Percentiles rank a stretch among this genome's conserved stretches.
Evolutionary conservation across 306 rosid species (phyloP).

Genomic region (Castanea sativa): DNA sequence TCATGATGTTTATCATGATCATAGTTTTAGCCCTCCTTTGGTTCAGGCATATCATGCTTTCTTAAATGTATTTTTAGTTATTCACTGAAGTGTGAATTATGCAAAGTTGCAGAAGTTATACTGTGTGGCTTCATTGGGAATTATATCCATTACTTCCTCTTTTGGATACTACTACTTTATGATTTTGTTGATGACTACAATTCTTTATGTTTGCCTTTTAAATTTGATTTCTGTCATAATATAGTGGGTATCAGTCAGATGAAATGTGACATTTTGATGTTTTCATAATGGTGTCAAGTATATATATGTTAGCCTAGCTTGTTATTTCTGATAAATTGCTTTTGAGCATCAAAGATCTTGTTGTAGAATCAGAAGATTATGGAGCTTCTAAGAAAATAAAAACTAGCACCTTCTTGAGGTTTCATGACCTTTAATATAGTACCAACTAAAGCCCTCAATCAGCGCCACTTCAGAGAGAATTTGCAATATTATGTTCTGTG

Average conservation of each 20-base stretch:
- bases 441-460: neutral
- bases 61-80: neutral
- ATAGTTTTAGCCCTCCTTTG: neutral
- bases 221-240: neutral
- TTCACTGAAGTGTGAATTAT: neutral
- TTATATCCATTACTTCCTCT: neutral
- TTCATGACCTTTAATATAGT: neutral
- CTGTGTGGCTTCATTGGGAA: neutral
- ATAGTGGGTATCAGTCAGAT: neutral
- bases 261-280: neutral
- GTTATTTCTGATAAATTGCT: slow-evolving; percentile 1
- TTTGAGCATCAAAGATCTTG: neutral
- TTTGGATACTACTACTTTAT: neutral
- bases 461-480: neutral
- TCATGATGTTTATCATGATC: neutral
- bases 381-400: neutral
- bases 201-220: neutral
- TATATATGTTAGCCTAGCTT: slow-evolving; percentile 7
- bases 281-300: neutral
- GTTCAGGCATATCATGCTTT: neutral
- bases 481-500: neutral
- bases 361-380: neutral
- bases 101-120: neutral
- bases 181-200: neutral
- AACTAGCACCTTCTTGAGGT: neutral